phyloP scores from a whole-genome alignment of 2,329 filamentous ascomycete species.

The Scedosporium minutisporum region DNA sequence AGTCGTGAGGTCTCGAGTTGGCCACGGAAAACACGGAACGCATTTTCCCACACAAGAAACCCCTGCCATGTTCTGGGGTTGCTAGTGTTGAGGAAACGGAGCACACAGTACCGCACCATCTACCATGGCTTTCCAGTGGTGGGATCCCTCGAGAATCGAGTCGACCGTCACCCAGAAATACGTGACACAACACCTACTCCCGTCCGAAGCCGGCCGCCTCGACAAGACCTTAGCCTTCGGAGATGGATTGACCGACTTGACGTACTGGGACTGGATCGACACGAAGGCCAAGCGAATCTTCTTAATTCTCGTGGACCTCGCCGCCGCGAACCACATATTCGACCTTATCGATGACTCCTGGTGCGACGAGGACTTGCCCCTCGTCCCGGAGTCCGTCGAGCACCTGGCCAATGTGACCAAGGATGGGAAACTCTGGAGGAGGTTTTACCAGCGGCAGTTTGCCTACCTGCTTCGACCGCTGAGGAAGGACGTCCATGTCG shows the following conservation, averaged over 20 bases:
- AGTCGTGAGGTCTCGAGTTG: too few relatives aligned
- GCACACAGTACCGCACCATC: background rate
- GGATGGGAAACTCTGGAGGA: constrained; percentile 55
- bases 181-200: constrained; percentile 53
- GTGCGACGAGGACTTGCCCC: constrained; percentile 67
- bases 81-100: background rate
- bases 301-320: constrained; percentile 60
- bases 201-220: constrained; percentile 52
- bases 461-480: constrained; percentile 58
- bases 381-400: constrained; percentile 55
- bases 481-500: constrained; percentile 47
- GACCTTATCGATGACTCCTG: constrained; percentile 65
- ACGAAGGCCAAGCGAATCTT: constrained; percentile 61
- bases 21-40: background rate
- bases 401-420: constrained; percentile 50
- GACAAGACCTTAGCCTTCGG: constrained; percentile 57
- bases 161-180: constrained; percentile 59
- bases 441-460: constrained; percentile 63
- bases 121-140: constrained; percentile 44
- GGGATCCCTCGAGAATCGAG: constrained; percentile 61
- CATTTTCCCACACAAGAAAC: background rate
- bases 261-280: constrained; percentile 71
- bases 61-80: background rate
- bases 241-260: constrained; percentile 57
- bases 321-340: constrained; percentile 65